Conservation (phyloP, 2,329 filamentous ascomycete species). For the Phyllosticta ampelicida region DNA sequence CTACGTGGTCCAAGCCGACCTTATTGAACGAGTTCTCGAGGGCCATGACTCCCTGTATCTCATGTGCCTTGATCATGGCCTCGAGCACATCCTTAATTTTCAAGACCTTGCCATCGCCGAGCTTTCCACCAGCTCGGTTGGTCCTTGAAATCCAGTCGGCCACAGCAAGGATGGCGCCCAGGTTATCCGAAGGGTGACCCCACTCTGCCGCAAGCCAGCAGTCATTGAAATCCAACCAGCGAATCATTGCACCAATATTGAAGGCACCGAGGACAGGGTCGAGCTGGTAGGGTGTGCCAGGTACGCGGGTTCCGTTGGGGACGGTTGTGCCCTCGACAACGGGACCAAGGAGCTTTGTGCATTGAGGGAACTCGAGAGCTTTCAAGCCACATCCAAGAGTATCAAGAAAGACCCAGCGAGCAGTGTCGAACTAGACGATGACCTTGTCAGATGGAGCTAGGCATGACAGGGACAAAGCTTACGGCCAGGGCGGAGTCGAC, state of each 20-base stretch:
- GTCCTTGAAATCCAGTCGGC: slow-evolving; percentile 97
- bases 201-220: slow-evolving; percentile 99
- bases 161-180: slow-evolving; percentile 91
- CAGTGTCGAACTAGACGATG: slow-evolving; percentile 68
- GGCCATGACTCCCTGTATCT: slow-evolving; percentile 95
- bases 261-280: slow-evolving; percentile 94
- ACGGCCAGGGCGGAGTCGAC: slow-evolving; percentile 90
- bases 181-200: slow-evolving; percentile 97
- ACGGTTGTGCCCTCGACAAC: slow-evolving; percentile 83
- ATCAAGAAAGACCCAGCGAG: slow-evolving; percentile 92
- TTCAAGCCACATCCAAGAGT: slow-evolving; percentile 95
- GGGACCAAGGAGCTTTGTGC: slow-evolving; percentile 86
- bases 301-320: slow-evolving; percentile 83
- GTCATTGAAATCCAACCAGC: slow-evolving; percentile 99
- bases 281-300: slow-evolving; percentile 85
- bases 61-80: slow-evolving; percentile 98
- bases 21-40: slow-evolving; percentile 98
- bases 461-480: slow-evolving; percentile 31
- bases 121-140: slow-evolving; percentile 71
- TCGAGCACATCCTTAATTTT: slow-evolving; percentile 86
- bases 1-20: slow-evolving; percentile 94
- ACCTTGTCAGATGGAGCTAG: slow-evolving; percentile 13
- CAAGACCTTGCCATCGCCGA: slow-evolving; percentile 64
- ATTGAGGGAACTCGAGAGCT: slow-evolving; percentile 90
- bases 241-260: slow-evolving; percentile 98